Evolutionary conservation across 75 land plant species (phyloP).

Genomic region (Larix kaempferi): DNA sequence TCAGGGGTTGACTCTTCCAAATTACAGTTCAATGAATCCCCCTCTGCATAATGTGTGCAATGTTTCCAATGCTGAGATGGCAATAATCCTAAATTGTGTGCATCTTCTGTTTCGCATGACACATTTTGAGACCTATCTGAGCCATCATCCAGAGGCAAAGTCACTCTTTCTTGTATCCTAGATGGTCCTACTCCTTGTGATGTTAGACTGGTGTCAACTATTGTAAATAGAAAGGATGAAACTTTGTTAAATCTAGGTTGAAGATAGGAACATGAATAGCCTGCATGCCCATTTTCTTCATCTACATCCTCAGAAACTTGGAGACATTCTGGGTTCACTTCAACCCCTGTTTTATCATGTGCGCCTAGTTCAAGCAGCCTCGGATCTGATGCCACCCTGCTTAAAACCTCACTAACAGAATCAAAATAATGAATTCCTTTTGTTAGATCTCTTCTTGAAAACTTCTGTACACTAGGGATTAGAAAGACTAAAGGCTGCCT

Average conservation of each 20-base stretch:
- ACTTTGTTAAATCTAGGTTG: conserved; percentile 29
- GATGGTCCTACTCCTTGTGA: conserved; percentile 13
- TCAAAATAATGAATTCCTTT: conserved; percentile 74
- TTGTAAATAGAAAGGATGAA: conserved; percentile 31
- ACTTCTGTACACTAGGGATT: conserved; percentile 57
- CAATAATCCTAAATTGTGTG: background rate
- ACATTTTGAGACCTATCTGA: background rate
- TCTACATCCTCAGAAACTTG: background rate
- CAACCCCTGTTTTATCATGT: conserved; percentile 18
- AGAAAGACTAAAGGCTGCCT: conserved; percentile 53
- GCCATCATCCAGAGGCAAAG: conserved; percentile 32
- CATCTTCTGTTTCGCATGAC: background rate
- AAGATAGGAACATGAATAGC: conserved; percentile 28
- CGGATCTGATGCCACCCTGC: conserved; percentile 57
- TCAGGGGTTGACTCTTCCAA: background rate
- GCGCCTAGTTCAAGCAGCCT: conserved; percentile 49
- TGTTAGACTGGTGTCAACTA: conserved; percentile 56
- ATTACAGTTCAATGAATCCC: background rate
- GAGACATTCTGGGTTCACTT: conserved; percentile 13
- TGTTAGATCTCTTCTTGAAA: conserved; percentile 53
- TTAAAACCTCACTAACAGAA: conserved; percentile 61
- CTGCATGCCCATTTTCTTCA: conserved; percentile 10
- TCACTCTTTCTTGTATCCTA: conserved; percentile 31
- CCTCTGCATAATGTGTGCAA: background rate
- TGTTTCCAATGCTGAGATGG: background rate